Evolutionary conservation across 1,139 yeast genomes (phyloP), one percentile per base, ranked within the genome.

Genomic region (Geotrichum aggregatum): DNA sequence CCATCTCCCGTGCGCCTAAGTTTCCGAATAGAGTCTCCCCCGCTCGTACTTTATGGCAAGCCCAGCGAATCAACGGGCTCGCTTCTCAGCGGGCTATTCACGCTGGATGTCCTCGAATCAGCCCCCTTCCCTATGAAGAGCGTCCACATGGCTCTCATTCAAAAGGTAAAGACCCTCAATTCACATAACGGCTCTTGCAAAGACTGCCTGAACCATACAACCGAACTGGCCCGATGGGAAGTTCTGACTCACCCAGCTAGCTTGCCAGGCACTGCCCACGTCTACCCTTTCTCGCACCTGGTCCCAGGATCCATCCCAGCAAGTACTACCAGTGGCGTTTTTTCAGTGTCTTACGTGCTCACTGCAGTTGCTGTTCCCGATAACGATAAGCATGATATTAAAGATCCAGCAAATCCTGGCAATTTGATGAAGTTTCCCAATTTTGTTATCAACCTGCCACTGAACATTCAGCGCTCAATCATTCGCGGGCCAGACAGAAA

Each of bases 221-320:
- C 79, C 8, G 84, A 82, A 43, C 72, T 94, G 59, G 95, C 96
- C 30, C 73, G 83, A 52, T 94, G 98, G 98, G 89, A 88, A 61
- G 86, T 92, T 14, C 76, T 92, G 50, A 73, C 79, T 2, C 73
- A 75, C 19, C 72, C 78, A 0, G 76, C 82, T 2, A 71, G 74
- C 5, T 78, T 88, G 59, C 70, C 79, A 1, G 62, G 60, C 30
- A 94, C 92, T 1, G 73, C 76, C 21, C 96, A 92, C 63, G 89
- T 87, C 1, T 92, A 87, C 65, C 98, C 98, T 1, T 92, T 94
- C 66, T 85, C 96, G n/a, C 91, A 89, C 66, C 71, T 94, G 36
- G 67, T 92, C n/a, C 95, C 97, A 0, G 98, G 98, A 0, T 75
- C 84, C 13, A 67, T 89, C 28, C 97, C 98, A 0, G 89, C 96